Percentiles rank a stretch among this genome's conserved stretches.
These are phyloP conservation scores for Bipolaris zeicola DNA, from an alignment of 2,329 filamentous ascomycete genomes.

Conservation along the genomic window DNA sequence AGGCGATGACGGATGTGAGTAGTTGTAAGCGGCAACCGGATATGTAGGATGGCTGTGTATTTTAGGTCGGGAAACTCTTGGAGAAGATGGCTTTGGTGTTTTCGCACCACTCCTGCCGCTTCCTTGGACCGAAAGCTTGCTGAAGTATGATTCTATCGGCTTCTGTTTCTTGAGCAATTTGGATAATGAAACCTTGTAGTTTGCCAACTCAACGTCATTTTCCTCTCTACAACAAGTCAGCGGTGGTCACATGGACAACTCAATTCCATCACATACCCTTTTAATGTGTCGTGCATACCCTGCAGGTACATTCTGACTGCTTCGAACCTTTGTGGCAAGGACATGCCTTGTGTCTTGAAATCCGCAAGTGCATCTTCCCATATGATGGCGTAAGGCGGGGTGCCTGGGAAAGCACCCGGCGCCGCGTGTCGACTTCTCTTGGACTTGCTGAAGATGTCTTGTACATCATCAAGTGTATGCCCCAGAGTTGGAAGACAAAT, in stretches of 20 bases:
- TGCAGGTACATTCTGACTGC: constrained; percentile 58
- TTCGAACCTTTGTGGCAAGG: constrained; percentile 55
- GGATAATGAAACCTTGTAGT: constrained; percentile 33
- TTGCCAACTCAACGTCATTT: constrained; percentile 37
- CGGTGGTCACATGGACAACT: not conserved
- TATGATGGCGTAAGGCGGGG: constrained; percentile 53
- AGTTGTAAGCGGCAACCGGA: constrained; percentile 24
- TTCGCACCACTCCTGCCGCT: constrained; percentile 24
- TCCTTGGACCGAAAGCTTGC: constrained; percentile 33
- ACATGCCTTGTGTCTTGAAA: constrained; percentile 55
- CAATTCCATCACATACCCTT: constrained; percentile 49
- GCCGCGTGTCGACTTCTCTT: constrained; percentile 31
- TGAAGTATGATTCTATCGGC: constrained; percentile 44
- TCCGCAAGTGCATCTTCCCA: constrained; percentile 58
- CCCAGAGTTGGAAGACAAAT: constrained; percentile 56
- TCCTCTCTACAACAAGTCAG: constrained; percentile 35
- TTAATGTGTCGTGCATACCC: constrained; percentile 51
- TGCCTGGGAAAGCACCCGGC: constrained; percentile 46
- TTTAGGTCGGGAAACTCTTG: constrained; percentile 34
- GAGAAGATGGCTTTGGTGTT: constrained; percentile 38
- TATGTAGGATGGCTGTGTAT: constrained; percentile 37
- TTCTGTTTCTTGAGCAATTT: constrained; percentile 46
- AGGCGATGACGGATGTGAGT: constrained; percentile 16
- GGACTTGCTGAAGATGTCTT: constrained; percentile 48
- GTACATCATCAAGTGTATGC: constrained; percentile 59